Base-by-base conservation (phyloP, 345 rosid genomes). In the Euphorbia lathyris region DNA sequence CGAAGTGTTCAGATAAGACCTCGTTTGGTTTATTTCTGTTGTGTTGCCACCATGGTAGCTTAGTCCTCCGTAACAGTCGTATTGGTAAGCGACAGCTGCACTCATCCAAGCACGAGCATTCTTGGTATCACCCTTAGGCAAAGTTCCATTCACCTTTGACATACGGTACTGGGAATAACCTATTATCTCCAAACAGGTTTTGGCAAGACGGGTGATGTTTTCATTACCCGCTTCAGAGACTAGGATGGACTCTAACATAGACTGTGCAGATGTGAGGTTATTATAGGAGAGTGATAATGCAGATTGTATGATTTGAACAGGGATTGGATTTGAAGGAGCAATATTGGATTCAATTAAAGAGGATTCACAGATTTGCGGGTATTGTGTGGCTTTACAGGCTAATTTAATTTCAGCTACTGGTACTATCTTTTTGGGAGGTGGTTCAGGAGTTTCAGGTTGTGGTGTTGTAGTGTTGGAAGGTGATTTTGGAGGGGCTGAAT, bases 51-150 rank as follows among this genome's bases (percentile, higher is more conserved):
- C 88, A 1, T 59, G 56, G 78, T 86, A 87, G 67, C 79, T 84
- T 10, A 94, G 84, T 64, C 93, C 91, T 58, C 60, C 76, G 6
- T 47, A 85, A 63, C 93, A 84, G 32, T 81, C 93, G 76, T 85
- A 83, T 69, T 88, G 91, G 82, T 90, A 90, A 42, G 84, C 74
- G 5, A 88, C 67, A 11, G 95, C 93, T 2, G 98, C 96, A 70
- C 86, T 83, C 83, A 87, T 77, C 93, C 87, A 94, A 1, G 95
- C 90, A 0, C 97, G 88, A 9, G 86, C 90, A 68, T 88, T 86
- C 78, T 91, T 90, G 58, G 73, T 71, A 75, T 69, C 59, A n/a
- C 84, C 86, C 51, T 72, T 79, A 1, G 79, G 69, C 73, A 90
- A 47, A 0, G 80, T 48, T 1, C 29, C 86, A 9, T 82, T 76